phyloP scores from a whole-genome alignment of 2,329 filamentous ascomycete species.

The Claviceps sorghi region DNA sequence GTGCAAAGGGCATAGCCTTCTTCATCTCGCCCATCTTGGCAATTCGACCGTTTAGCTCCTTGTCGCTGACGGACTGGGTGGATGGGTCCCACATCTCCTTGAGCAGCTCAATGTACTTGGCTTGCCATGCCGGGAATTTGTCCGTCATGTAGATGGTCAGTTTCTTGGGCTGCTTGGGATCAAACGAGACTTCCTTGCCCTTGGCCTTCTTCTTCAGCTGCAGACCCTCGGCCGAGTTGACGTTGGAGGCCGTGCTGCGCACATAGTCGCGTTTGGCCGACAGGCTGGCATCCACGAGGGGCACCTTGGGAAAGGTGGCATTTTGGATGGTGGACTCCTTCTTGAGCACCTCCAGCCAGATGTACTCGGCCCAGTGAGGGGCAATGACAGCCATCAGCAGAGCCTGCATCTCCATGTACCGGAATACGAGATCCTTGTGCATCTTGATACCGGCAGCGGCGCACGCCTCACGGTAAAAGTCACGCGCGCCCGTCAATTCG shows the following conservation, averaged over 20 bases:
- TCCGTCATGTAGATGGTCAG: conserved; percentile 72
- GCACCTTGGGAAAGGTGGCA: conserved; percentile 43
- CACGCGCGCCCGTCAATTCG: conserved; percentile 76
- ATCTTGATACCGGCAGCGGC: conserved; percentile 66
- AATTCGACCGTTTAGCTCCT: conserved; percentile 62
- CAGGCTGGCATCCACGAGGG: conserved; percentile 49
- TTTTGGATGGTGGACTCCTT: conserved; percentile 65
- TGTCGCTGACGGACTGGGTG: conserved; percentile 57
- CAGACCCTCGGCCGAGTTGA: conserved; percentile 64
- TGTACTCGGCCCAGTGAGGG: conserved; percentile 87
- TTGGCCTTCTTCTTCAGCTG: conserved; percentile 85
- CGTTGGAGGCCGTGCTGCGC: conserved; percentile 57
- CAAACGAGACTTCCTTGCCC: conserved; percentile 72
- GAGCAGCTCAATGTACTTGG: conserved; percentile 72
- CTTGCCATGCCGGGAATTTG: conserved; percentile 79
- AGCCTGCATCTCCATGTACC: conserved; percentile 77
- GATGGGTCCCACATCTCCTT: conserved; percentile 51
- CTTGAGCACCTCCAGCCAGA: conserved; percentile 83
- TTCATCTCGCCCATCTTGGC: conserved; percentile 82
- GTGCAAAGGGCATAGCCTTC: conserved; percentile 96
- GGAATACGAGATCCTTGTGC: conserved; percentile 64
- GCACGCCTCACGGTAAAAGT: conserved; percentile 78
- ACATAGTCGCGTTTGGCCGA: conserved; percentile 75
- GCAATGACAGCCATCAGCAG: conserved; percentile 71
- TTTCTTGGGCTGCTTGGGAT: conserved; percentile 84